phyloP scores from a whole-genome alignment of 108 stramenopile species.

The Skeletonema marinoi region DNA sequence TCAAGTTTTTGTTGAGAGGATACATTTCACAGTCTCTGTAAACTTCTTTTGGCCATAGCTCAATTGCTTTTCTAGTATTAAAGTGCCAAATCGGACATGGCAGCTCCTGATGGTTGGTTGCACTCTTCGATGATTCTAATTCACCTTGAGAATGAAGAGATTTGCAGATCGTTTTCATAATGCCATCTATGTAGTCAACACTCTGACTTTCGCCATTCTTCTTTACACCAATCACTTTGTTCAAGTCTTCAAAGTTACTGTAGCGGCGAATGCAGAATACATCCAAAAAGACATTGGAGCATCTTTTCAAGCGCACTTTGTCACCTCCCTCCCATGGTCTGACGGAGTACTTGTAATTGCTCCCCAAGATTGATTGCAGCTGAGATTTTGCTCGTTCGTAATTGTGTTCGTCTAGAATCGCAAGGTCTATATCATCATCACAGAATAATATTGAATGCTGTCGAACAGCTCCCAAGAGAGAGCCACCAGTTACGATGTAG shows the following conservation, averaged over 20 bases:
- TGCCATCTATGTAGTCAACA: constrained; percentile 42
- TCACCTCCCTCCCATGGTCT: constrained; percentile 76
- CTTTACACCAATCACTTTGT: constrained; percentile 52
- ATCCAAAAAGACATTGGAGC: constrained; percentile 64
- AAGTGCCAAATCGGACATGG: constrained; percentile 74
- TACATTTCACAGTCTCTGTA: constrained; percentile 60
- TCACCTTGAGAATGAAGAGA: constrained; percentile 27
- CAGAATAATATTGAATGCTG: constrained; percentile 78
- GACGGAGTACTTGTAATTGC: constrained; percentile 44
- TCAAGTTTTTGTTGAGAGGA: constrained; percentile 45
- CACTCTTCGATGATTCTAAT: not conserved
- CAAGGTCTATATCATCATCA: constrained; percentile 82
- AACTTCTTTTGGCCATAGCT: constrained; percentile 76
- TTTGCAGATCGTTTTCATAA: constrained; percentile 32
- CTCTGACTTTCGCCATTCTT: constrained; percentile 65
- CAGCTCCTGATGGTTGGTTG: not conserved
- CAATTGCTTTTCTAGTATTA: constrained; percentile 70
- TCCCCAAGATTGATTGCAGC: constrained; percentile 40
- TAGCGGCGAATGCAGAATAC: constrained; percentile 62
- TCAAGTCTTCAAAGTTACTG: constrained; percentile 40
- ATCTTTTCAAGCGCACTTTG: constrained; percentile 50
- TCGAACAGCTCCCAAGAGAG: constrained; percentile 69
- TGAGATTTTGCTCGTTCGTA: constrained; percentile 48
- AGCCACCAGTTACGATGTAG: constrained; percentile 74
- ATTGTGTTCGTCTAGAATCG: constrained; percentile 52